A percentile compares a stretch with the other conserved stretches of the same genome.
phyloP scores from a whole-genome alignment of 805 yeast species.

The Danielozyma ontarioensis region DNA sequence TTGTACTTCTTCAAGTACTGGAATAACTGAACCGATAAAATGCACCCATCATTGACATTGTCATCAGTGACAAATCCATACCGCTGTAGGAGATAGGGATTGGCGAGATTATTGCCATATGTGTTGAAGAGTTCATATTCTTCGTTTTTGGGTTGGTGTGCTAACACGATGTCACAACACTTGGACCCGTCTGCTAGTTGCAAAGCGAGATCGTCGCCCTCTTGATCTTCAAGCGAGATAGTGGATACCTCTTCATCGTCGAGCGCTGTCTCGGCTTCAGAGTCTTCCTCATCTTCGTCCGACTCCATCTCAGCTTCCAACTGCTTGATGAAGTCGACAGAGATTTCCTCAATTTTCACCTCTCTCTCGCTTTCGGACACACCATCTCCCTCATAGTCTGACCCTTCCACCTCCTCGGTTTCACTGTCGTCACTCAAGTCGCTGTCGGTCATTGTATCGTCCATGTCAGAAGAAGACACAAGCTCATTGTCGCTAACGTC shows the following conservation, averaged over 20 bases:
- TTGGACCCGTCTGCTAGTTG: slow-evolving; percentile 33
- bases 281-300: slow-evolving; percentile 17
- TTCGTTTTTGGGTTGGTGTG: slow-evolving; percentile 37
- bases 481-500: not conserved
- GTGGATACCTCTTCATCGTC: slow-evolving; percentile 15
- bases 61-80: slow-evolving; percentile 69
- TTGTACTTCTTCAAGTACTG: slow-evolving; percentile 22
- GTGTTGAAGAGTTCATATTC: slow-evolving; percentile 69
- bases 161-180: slow-evolving; percentile 67
- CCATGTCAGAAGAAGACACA: not conserved
- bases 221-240: slow-evolving; percentile 13
- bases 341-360: slow-evolving; percentile 10
- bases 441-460: not conserved
- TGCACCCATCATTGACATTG: slow-evolving; percentile 47
- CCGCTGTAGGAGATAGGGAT: slow-evolving; percentile 60
- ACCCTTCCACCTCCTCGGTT: slow-evolving; percentile 9
- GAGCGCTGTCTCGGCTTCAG: slow-evolving; percentile 19
- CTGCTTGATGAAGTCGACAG: slow-evolving; percentile 20
- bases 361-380: slow-evolving; percentile 2
- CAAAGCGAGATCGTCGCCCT: slow-evolving; percentile 27
- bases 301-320: slow-evolving; percentile 1
- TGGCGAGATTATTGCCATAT: slow-evolving; percentile 67
- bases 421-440: slow-evolving; percentile 6
- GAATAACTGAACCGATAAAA: slow-evolving; percentile 49
- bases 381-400: slow-evolving; percentile 3